phyloP scores from a whole-genome alignment of 805 yeast genomes.

The Candida chauliodis region DNA sequence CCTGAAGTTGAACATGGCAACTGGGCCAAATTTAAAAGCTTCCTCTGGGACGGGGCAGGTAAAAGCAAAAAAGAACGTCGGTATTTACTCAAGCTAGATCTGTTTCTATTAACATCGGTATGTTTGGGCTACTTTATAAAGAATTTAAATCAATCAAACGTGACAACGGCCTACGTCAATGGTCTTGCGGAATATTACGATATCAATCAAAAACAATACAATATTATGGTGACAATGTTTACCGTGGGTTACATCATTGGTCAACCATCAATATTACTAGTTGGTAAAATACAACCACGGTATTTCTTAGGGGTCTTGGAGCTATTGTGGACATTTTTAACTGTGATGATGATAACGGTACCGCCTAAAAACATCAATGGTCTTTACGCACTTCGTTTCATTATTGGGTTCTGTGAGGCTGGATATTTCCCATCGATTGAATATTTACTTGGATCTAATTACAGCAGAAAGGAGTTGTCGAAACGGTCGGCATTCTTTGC shows the following conservation, averaged over 20 bases:
- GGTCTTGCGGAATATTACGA: slow-evolving; percentile 44
- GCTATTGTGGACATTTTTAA: slow-evolving; percentile 27
- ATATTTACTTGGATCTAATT: slow-evolving; percentile 41
- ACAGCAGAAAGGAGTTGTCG: slow-evolving; percentile 23
- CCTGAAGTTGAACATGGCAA: slow-evolving; percentile 6
- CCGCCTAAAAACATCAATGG: slow-evolving; percentile 17
- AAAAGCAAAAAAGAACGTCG: slow-evolving; percentile 34
- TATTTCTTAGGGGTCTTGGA: slow-evolving; percentile 35
- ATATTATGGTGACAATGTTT: slow-evolving; percentile 42
- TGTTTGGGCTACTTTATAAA: slow-evolving; percentile 51
- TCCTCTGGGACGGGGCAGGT: slow-evolving; percentile 37
- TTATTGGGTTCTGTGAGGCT: slow-evolving; percentile 44
- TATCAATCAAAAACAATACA: slow-evolving; percentile 42
- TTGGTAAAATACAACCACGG: slow-evolving; percentile 33
- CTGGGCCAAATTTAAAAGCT: slow-evolving; percentile 20
- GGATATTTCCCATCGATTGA: slow-evolving; percentile 60
- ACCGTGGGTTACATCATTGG: slow-evolving; percentile 52
- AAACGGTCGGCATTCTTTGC: slow-evolving; percentile 30
- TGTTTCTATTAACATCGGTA: slow-evolving; percentile 51
- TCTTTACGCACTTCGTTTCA: slow-evolving; percentile 29
- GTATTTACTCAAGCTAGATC: slow-evolving; percentile 32
- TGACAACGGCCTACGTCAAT: slow-evolving; percentile 44
- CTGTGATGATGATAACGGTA: slow-evolving; percentile 24
- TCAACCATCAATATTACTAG: slow-evolving; percentile 43
- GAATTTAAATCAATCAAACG: slow-evolving; percentile 39